Conservation (phyloP, 768 basidiomycete genomes). For the Rhodocollybia butyracea region DNA sequence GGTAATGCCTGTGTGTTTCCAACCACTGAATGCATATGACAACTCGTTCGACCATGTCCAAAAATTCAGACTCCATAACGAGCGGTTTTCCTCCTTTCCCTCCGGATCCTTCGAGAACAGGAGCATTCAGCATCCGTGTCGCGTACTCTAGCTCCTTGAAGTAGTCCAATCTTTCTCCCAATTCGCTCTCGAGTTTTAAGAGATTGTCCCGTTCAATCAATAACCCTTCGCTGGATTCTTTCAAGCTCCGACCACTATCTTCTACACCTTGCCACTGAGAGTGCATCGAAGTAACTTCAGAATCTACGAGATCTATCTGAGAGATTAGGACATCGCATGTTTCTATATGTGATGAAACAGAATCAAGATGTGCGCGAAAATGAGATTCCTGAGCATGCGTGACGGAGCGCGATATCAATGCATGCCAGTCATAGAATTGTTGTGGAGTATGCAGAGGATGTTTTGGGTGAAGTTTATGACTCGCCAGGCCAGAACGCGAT, state of each 20-base stretch:
- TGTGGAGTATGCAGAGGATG: slow-evolving; percentile 86
- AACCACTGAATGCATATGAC: slow-evolving; percentile 94
- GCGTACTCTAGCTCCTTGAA: slow-evolving; percentile 94
- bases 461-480: slow-evolving; percentile 67
- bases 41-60: slow-evolving; percentile 94
- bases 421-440: slow-evolving; percentile 97
- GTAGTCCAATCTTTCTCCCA: slow-evolving; percentile 79
- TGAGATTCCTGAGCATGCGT: slow-evolving; percentile 93
- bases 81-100: slow-evolving; percentile 64
- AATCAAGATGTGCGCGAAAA: slow-evolving; percentile 81
- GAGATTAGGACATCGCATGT: slow-evolving; percentile 76
- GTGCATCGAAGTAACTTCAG: slow-evolving; percentile 76
- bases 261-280: slow-evolving; percentile 86
- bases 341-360: slow-evolving; percentile 70
- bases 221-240: slow-evolving; percentile 87
- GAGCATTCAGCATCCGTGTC: slow-evolving; percentile 90
- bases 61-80: slow-evolving; percentile 86
- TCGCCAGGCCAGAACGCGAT: slow-evolving; percentile 27
- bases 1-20: slow-evolving; percentile 81
- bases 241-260: slow-evolving; percentile 86
- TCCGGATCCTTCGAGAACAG: slow-evolving; percentile 23
- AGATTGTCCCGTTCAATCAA: slow-evolving; percentile 89
- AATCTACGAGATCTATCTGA: slow-evolving; percentile 69
- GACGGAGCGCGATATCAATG: slow-evolving; percentile 83
- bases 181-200: slow-evolving; percentile 77